A percentile compares a stretch with the other conserved stretches of the same genome.
These are phyloP conservation scores for Metschnikowia cerradonensis DNA, from an alignment of 805 yeast genomes.

Conservation along the genomic window DNA sequence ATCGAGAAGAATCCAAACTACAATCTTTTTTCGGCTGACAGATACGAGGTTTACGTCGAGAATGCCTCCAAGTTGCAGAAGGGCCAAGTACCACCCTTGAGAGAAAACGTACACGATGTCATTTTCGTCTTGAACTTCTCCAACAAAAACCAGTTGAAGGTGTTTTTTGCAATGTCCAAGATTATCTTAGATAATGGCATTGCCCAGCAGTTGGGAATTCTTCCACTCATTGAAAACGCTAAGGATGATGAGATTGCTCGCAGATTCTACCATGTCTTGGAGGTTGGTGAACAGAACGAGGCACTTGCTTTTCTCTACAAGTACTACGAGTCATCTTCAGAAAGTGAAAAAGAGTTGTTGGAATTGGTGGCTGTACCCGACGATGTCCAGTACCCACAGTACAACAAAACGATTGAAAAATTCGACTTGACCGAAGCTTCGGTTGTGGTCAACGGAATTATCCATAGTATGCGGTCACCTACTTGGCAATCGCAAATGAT, in stretches of 20 bases:
- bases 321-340: constrained; percentile 27
- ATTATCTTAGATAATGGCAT: constrained; percentile 52
- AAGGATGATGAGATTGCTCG: constrained; percentile 28
- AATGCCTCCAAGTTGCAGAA: constrained; percentile 10
- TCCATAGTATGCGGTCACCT: constrained; percentile 44
- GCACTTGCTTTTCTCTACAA: constrained; percentile 39
- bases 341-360: constrained; percentile 23
- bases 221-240: constrained; percentile 51
- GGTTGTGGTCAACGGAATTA: constrained; percentile 71
- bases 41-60: constrained; percentile 44
- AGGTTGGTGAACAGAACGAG: constrained; percentile 28
- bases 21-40: constrained; percentile 34
- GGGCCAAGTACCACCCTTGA: constrained; percentile 65
- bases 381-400: constrained; percentile 17
- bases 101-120: constrained; percentile 71
- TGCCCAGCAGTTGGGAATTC: constrained; percentile 77
- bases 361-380: constrained; percentile 16
- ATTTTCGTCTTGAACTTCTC: constrained; percentile 66
- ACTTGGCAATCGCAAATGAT: constrained; percentile 56
- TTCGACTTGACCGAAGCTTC: constrained; percentile 45
- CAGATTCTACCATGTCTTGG: constrained; percentile 31
- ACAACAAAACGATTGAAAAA: constrained; percentile 21
- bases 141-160: constrained; percentile 47
- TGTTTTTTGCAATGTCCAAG: constrained; percentile 46
- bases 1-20: constrained; percentile 62